Base-by-base conservation (phyloP, 805 yeast species). In the Priceomyces castillae region DNA sequence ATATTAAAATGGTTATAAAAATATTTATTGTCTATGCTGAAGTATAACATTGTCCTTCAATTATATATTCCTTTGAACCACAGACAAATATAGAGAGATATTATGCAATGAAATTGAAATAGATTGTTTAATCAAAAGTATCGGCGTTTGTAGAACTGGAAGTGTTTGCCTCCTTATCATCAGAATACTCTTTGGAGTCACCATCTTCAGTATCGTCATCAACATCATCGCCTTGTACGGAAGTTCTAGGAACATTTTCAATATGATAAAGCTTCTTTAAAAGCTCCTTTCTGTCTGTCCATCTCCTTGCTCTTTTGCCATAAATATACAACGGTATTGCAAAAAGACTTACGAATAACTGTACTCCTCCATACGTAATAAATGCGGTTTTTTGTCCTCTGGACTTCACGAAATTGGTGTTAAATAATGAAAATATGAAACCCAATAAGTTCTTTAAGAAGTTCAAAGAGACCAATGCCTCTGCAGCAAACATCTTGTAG, bases 401-500 rank as follows among this genome's bases (percentile, higher is more conserved):
- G 3, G 56, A 35, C 31, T 60, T 67, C 34, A 69, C 59, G 45
- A 77, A 80, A 22, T 61, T 49, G 40, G 75, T 77, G 52, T 77
- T 80, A 61, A 81, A 80, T 19, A 80, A 64, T 4, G 84, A 77
- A 51, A 80, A 80, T 12, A 71, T 53, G 47, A 80, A 78, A 2
- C 84, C 85, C 26, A 78, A 39, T 7, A 76, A 58, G 49, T 81
- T 81, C 58, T 81, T 80, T 41, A 69, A 58, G 39, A 80, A 62
- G 54, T 80, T 80, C 41, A 80, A 65, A 5, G 82, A 68, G 2
- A 81, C 86, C 26, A 81, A 64, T 0, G 81, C 69, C 52, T 81
- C 85, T 2, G 79, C 70, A 0, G 86, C 83, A 64, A 71, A 78
- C 66, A 71, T 65, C 44, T 73, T 73, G 57, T 80, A 79, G 10